phyloP scores from a whole-genome alignment of 495 filamentous ascomycete species.

The Elasticomyces elasticus region DNA sequence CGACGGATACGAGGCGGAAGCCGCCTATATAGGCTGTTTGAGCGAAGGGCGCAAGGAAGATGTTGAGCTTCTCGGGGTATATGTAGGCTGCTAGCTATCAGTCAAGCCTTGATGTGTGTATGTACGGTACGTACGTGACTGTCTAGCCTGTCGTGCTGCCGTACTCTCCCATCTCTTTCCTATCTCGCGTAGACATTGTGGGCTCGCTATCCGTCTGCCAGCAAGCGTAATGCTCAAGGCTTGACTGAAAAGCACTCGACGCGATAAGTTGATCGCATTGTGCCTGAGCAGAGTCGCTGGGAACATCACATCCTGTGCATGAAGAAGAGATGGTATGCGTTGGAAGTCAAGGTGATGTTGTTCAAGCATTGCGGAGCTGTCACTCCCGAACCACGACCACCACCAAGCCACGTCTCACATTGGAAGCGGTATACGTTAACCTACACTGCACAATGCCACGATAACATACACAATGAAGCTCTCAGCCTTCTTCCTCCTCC shows the following conservation, averaged over 20 bases:
- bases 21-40: constrained; percentile 55
- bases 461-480: constrained; percentile 8
- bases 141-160: not conserved
- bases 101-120: not conserved
- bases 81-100: not conserved
- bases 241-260: not conserved
- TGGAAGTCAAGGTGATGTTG: not conserved
- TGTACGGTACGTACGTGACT: not conserved
- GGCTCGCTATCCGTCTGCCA: not conserved
- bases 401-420: not conserved
- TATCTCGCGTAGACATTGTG: not conserved
- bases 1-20: constrained; percentile 60
- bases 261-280: not conserved
- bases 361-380: not conserved
- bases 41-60: constrained; percentile 63
- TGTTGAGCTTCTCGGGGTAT: constrained; percentile 51
- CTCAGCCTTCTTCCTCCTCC: constrained; percentile 21
- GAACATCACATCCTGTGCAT: constrained; percentile 5
- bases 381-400: not conserved
- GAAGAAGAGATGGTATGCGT: not conserved
- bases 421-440: not conserved
- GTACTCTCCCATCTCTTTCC: not conserved
- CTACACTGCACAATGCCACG: not conserved
- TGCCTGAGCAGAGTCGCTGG: not conserved
- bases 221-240: not conserved